Base-by-base conservation (phyloP, 2,329 filamentous ascomycete genomes). In the Aspergillus sp. region DNA sequence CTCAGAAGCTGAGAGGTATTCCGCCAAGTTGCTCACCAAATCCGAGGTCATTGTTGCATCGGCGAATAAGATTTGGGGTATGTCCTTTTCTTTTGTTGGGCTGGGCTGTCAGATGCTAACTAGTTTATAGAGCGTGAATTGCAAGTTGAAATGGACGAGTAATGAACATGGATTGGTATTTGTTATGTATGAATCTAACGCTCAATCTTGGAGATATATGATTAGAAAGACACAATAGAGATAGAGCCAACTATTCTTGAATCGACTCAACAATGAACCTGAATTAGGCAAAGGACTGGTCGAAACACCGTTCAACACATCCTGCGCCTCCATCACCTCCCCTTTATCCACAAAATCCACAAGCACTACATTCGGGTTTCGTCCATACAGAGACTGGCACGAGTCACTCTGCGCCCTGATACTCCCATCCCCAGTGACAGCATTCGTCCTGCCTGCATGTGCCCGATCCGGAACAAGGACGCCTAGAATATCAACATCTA, bases 21-120 rank as follows among this genome's bases (percentile, higher is more conserved):
- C 75, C 38, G 77, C 81, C 43, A 88, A 87, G 59, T 61, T 89
- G 28, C 62, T 82, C 11, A 69, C 70, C 12, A 89, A 87, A 60
- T 85, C 85, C 2, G 78, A 80, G 46, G 72, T 83, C 30, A 88
- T 90, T 48, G 76, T 82, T 27, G 74, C 79, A 28, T 83, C 83
- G 37, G 85, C 86, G 12, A 87, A 81, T 65, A 75, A 77, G 48
- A 66, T 89, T 19, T 88, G 84, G 83, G 81, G 67, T 69, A 59
- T 41, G 59, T 19, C 19, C 19, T 54, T 35, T 35, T 35, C 27
- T 34, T 9, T 6, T 35, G 29, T 8, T 43, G 8, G 6, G 6
- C 26, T 43, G 11, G 33, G 26, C 4, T 8, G 9, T 7, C 26
- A n/a, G 27, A n/a, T 37, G 33, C 48, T 56, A 31, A 53, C 39